phyloP scores from a whole-genome alignment of 2,329 filamentous ascomycete species.

The Aspergillus calidoustus region DNA sequence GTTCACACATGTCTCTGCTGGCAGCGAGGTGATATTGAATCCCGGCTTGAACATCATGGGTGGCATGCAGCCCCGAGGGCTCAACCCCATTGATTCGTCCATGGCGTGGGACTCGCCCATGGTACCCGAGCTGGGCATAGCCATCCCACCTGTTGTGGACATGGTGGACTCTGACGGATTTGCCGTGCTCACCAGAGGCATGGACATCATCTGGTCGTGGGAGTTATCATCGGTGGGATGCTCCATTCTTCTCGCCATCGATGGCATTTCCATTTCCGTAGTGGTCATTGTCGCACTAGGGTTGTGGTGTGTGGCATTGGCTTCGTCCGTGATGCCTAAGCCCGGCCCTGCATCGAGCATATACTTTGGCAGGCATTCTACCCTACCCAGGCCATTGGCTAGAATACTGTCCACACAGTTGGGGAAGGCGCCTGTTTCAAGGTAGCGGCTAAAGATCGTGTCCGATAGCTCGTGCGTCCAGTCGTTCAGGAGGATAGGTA shows the following conservation, averaged over 20 bases:
- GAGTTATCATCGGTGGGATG: neutral
- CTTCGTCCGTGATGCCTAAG: neutral
- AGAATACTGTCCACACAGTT: conserved; percentile 1
- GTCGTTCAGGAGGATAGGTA: too few relatives aligned
- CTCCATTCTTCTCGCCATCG: conserved; percentile 5
- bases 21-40: conserved; percentile 1
- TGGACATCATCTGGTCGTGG: conserved; percentile 1
- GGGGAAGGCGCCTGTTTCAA: conserved; percentile 3
- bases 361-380: conserved; percentile 6
- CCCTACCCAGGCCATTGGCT: conserved; percentile 6
- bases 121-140: neutral
- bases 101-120: neutral
- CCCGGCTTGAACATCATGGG: conserved; percentile 3
- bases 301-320: neutral
- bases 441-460: conserved; percentile 5
- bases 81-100: neutral
- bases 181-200: conserved; percentile 1
- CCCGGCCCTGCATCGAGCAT: conserved; percentile 1
- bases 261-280: conserved; percentile 1
- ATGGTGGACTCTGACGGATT: neutral
- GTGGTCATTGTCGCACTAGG: neutral
- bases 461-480: too few relatives aligned
- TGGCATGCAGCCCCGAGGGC: conserved; percentile 2
- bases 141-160: neutral
- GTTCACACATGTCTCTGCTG: conserved; percentile 6